These are phyloP conservation scores for Solanum verrucosum DNA, from an alignment of 257 asterid genomes.

Conservation along the genomic window DNA sequence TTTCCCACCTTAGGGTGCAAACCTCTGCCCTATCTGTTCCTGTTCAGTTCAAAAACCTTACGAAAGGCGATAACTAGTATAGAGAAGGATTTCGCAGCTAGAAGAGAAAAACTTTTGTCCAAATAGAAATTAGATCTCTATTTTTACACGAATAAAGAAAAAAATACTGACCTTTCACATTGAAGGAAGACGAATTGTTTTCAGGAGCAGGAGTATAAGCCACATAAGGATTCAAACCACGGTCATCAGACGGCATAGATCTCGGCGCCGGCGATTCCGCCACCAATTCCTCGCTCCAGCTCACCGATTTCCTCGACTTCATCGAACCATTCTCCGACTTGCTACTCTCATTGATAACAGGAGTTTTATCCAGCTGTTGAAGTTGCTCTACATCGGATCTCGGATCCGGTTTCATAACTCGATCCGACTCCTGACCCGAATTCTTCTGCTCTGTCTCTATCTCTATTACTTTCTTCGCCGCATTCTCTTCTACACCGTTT, in stretches of 20 bases:
- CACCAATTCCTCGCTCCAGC: slow-evolving; percentile 1
- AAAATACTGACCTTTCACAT: slow-evolving; percentile 52
- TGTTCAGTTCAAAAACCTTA: not conserved
- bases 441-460: not conserved
- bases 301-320: not conserved
- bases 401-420: not conserved
- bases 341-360: not conserved
- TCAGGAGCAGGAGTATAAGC: slow-evolving; percentile 48
- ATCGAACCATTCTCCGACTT: not conserved
- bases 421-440: not conserved
- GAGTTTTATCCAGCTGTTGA: not conserved
- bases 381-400: not conserved
- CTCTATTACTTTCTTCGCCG: not conserved
- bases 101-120: not conserved
- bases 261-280: slow-evolving; percentile 30
- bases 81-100: not conserved
- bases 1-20: not conserved
- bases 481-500: not conserved
- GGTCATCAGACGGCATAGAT: slow-evolving; percentile 16
- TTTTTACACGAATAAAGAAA: not conserved
- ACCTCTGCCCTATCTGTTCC: not conserved
- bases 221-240: slow-evolving; percentile 60
- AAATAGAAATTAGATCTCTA: not conserved
- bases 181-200: slow-evolving; percentile 40
- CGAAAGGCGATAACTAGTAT: not conserved